Conservation (phyloP, 371 early-diverging fungal species). For the Sanchytrium tribonematis region DNA sequence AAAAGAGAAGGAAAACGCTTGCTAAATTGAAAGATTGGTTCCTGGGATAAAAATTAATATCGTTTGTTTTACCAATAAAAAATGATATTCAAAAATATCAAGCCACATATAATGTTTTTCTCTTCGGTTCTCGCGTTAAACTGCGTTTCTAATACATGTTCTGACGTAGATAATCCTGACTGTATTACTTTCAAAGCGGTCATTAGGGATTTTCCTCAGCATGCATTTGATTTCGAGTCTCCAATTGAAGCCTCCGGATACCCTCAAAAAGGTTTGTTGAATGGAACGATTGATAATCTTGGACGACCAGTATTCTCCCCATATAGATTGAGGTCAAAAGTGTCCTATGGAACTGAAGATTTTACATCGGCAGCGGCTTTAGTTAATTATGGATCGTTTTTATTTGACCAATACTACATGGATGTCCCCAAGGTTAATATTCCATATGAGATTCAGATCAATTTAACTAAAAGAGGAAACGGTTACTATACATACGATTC, state of each 20-base stretch:
- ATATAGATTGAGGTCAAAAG: neutral
- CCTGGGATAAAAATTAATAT: too few relatives aligned
- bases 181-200: neutral
- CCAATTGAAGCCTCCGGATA: neutral
- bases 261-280: neutral
- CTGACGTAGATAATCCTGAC: neutral
- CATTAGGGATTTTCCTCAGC: neutral
- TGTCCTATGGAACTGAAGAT: neutral
- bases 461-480: neutral
- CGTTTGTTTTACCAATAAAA: too few relatives aligned
- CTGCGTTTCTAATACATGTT: neutral
- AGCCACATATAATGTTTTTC: too few relatives aligned
- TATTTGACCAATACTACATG: slow-evolving; percentile 6
- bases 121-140: too few relatives aligned
- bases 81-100: too few relatives aligned
- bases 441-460: neutral
- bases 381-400: slow-evolving; percentile 5
- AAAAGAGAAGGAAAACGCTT: too few relatives aligned
- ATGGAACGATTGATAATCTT: neutral
- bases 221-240: neutral
- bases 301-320: neutral
- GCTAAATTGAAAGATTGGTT: too few relatives aligned
- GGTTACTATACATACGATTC: slow-evolving; percentile 3
- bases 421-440: slow-evolving; percentile 5
- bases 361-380: neutral